A percentile compares a stretch with the other conserved stretches of the same genome.
phyloP scores from a whole-genome alignment of 139 green algal species.

The Protoeuglena noctilucae region DNA sequence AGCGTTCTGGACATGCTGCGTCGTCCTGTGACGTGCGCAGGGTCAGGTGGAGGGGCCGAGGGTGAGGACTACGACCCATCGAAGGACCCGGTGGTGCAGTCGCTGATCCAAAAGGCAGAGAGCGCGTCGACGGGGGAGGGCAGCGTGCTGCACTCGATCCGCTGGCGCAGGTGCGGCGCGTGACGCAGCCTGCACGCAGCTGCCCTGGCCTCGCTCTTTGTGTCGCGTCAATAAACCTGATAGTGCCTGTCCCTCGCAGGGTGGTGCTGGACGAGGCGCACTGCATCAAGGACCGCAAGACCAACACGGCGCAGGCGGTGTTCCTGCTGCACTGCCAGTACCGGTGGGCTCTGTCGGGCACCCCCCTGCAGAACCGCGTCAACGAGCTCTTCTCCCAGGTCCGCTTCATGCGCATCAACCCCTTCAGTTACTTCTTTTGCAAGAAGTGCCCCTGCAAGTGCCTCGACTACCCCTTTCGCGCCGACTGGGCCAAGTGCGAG shows the following conservation, averaged over 20 bases:
- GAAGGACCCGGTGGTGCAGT: too few relatives aligned
- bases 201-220: neutral
- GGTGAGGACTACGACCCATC: too few relatives aligned
- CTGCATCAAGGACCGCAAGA: conserved; percentile 71
- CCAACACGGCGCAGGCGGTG: conserved; percentile 62
- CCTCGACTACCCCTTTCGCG: conserved; percentile 51
- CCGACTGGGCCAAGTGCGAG: conserved; percentile 8
- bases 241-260: too few relatives aligned
- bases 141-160: too few relatives aligned
- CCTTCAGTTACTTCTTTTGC: conserved; percentile 90
- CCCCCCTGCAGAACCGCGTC: conserved; percentile 72
- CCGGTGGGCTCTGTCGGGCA: conserved; percentile 69
- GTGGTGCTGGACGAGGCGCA: conserved; percentile 81
- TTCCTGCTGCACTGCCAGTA: conserved; percentile 53
- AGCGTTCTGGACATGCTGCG: too few relatives aligned
- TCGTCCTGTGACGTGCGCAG: too few relatives aligned
- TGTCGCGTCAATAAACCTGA: too few relatives aligned
- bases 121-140: too few relatives aligned
- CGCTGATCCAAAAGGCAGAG: too few relatives aligned
- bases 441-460: conserved; percentile 45
- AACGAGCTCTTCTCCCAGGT: conserved; percentile 83
- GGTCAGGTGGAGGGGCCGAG: too few relatives aligned
- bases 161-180: too few relatives aligned
- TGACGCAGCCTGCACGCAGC: neutral
- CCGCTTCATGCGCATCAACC: conserved; percentile 68